phyloP scores from a whole-genome alignment of 805 yeast genomes.

The Suhomyces sp. region DNA sequence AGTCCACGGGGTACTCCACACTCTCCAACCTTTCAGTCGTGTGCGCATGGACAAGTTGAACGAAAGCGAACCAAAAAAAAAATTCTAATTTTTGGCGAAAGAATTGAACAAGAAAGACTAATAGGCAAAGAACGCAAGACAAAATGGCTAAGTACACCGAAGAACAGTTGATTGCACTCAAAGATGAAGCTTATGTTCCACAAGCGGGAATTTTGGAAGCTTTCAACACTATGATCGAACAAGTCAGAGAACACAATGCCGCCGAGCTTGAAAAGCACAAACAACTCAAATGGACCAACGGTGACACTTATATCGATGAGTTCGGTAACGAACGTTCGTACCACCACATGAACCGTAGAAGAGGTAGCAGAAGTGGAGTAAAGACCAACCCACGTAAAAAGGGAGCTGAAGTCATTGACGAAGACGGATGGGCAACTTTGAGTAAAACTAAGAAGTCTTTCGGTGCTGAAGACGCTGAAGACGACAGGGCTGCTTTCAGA shows the following conservation, averaged over 20 bases:
- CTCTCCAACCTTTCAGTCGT: neutral
- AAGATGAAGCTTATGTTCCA: conserved; percentile 56
- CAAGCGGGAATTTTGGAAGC: conserved; percentile 61
- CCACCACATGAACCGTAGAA: conserved; percentile 53
- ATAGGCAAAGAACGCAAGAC: neutral
- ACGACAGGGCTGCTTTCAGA: conserved; percentile 45
- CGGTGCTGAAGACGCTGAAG: conserved; percentile 46
- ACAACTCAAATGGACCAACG: conserved; percentile 32
- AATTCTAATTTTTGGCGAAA: neutral
- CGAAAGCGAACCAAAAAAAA: neutral
- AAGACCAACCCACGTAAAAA: conserved; percentile 58
- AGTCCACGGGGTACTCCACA: neutral
- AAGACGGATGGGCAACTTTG: conserved; percentile 80
- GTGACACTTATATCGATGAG: conserved; percentile 46
- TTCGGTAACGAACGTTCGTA: conserved; percentile 44
- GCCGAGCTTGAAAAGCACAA: conserved; percentile 27
- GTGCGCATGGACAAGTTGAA: neutral
- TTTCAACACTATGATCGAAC: conserved; percentile 64
- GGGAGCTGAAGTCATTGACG: conserved; percentile 54
- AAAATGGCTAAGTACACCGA: conserved; percentile 63
- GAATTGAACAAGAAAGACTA: neutral
- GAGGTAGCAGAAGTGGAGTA: conserved; percentile 50
- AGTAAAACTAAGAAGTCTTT: conserved; percentile 44
- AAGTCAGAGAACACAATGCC: conserved; percentile 50
- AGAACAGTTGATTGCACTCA: conserved; percentile 61